phyloP scores from a whole-genome alignment of 805 yeast species.

The Huiozyma naganishii region DNA sequence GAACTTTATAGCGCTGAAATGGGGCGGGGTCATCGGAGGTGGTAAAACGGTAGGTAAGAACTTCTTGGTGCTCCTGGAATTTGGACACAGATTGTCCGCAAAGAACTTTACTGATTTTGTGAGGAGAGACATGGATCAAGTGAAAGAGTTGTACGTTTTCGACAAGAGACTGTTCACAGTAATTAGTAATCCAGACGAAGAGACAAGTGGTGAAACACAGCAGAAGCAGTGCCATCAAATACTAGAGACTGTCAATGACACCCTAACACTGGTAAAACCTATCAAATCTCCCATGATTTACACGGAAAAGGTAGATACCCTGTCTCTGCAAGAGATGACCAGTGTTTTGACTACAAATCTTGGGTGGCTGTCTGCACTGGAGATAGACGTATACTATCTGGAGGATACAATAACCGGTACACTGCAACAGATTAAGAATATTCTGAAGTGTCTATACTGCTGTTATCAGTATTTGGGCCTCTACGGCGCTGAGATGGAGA shows the following conservation, averaged over 20 bases:
- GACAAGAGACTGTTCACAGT: slow-evolving; percentile 48
- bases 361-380: slow-evolving; percentile 42
- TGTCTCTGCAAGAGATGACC: slow-evolving; percentile 17
- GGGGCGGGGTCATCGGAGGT: slow-evolving; percentile 12
- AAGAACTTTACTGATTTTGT: neutral
- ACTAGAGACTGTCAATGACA: neutral
- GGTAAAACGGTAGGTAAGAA: slow-evolving; percentile 16
- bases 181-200: slow-evolving; percentile 13
- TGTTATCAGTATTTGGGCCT: slow-evolving; percentile 40
- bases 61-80: slow-evolving; percentile 48
- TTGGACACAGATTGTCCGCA: slow-evolving; percentile 47
- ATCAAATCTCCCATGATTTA: slow-evolving; percentile 1
- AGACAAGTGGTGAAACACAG: neutral
- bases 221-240: neutral
- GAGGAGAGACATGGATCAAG: slow-evolving; percentile 3
- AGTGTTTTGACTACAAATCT: slow-evolving; percentile 35
- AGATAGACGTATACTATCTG: slow-evolving; percentile 31
- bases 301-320: neutral
- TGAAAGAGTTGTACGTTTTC: slow-evolving; percentile 45
- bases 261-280: slow-evolving; percentile 1
- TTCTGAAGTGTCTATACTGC: slow-evolving; percentile 37
- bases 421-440: slow-evolving; percentile 28
- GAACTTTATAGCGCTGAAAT: slow-evolving; percentile 31
- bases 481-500: slow-evolving; percentile 40
- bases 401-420: slow-evolving; percentile 22